Percentiles rank a stretch among this genome's conserved stretches.
Evolutionary conservation across 1,284 basidiomycete genomes (phyloP).

Genomic region (Ustilago xerochloae): DNA sequence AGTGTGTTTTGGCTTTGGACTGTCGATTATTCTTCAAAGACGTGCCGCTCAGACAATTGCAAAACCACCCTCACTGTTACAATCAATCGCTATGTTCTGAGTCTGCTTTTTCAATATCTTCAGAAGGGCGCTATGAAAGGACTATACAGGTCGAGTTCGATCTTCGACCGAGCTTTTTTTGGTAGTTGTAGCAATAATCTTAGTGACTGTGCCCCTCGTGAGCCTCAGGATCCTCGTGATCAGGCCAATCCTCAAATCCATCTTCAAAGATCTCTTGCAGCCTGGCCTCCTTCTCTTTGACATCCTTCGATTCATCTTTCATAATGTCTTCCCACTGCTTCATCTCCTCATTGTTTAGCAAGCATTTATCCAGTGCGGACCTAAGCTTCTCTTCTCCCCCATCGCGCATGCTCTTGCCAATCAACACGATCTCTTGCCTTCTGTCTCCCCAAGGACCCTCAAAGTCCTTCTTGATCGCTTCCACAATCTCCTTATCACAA

Average conservation of each 20-base stretch:
- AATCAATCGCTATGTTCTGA: too few relatives aligned
- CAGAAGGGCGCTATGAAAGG: too few relatives aligned
- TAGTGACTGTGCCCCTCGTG: conserved; percentile 52
- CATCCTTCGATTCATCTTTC: conserved; percentile 45
- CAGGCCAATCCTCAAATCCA: conserved; percentile 69
- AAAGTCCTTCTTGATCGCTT: conserved; percentile 70
- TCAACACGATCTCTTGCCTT: conserved; percentile 69
- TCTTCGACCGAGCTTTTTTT: too few relatives aligned
- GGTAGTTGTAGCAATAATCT: too few relatives aligned
- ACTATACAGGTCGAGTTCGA: background rate
- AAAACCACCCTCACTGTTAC: too few relatives aligned
- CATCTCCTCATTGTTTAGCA: conserved; percentile 70
- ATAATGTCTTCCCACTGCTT: conserved; percentile 69
- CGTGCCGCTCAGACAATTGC: too few relatives aligned
- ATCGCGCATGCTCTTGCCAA: conserved; percentile 66
- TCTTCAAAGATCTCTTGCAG: conserved; percentile 69
- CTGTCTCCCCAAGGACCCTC: conserved; percentile 70
- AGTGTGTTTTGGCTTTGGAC: background rate
- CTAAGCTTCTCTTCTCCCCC: conserved; percentile 66
- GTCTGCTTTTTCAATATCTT: too few relatives aligned
- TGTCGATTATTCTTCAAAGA: too few relatives aligned
- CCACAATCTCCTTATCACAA: conserved; percentile 67
- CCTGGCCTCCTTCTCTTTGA: conserved; percentile 54
- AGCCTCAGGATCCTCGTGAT: conserved; percentile 58
- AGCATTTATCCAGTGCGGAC: conserved; percentile 67